Evolutionary conservation across 192 early-diverging fungal genomes (phyloP).

Genomic region (Thoreauomyces humboldtii): DNA sequence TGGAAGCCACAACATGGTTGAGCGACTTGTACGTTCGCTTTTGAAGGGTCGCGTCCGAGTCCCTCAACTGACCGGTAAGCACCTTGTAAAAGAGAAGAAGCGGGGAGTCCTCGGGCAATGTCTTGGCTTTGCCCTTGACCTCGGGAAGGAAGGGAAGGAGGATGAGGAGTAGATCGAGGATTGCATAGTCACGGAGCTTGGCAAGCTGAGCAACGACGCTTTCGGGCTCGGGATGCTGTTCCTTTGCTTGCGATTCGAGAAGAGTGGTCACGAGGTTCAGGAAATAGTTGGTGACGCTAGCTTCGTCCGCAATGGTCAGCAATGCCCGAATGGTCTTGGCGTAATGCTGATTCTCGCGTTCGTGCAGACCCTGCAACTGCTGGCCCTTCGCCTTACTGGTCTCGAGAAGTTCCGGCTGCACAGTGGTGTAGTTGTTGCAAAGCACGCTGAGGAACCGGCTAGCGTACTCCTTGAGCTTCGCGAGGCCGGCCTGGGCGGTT

Average conservation of each 20-base stretch:
- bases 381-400: conserved; percentile 35
- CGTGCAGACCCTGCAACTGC: conserved; percentile 45
- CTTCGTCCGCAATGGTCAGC: conserved; percentile 45
- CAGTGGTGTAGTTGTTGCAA: conserved; percentile 53
- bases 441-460: conserved; percentile 47
- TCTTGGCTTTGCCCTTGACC: conserved; percentile 44
- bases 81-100: conserved; percentile 44
- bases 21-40: conserved; percentile 96
- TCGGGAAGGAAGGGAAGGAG: conserved; percentile 61
- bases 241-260: conserved; percentile 37
- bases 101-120: conserved; percentile 30
- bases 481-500: conserved; percentile 22
- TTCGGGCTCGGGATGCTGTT: conserved; percentile 61
- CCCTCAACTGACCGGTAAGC: conserved; percentile 54
- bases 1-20: conserved; percentile 47
- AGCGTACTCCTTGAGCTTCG: conserved; percentile 25
- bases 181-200: conserved; percentile 76
- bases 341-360: conserved; percentile 42
- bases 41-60: conserved; percentile 74
- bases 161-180: conserved; percentile 83
- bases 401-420: conserved; percentile 19
- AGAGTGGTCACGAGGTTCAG: conserved; percentile 47
- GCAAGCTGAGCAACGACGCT: conserved; percentile 36
- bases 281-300: conserved; percentile 48
- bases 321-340: conserved; percentile 44